These are phyloP conservation scores for Claviceps sp. DNA, from an alignment of 2,329 filamentous ascomycete species.

Conservation along the genomic window DNA sequence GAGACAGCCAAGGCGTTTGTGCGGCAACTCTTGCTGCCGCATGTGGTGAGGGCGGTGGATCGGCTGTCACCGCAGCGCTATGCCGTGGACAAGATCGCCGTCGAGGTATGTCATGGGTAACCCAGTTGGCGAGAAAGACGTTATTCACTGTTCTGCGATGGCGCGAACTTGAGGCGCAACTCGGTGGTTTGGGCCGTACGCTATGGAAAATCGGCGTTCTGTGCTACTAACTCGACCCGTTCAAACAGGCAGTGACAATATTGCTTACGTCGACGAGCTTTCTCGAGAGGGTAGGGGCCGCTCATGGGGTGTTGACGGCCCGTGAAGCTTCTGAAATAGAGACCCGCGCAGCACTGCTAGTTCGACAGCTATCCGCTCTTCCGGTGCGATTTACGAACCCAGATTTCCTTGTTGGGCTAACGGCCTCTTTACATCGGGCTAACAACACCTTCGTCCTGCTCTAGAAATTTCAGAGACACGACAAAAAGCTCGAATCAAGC, in stretches of 20 bases:
- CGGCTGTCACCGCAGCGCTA: conserved; percentile 10
- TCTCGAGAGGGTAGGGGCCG: conserved; percentile 12
- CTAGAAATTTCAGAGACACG: conserved; percentile 1
- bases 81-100: conserved; percentile 17
- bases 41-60: conserved; percentile 15
- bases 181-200: too few species aligned
- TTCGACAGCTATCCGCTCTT: conserved; percentile 10
- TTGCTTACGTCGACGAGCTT: conserved; percentile 14
- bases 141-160: neutral
- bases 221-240: neutral
- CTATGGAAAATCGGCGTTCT: too few species aligned
- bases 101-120: conserved; percentile 13
- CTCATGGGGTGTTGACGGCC: conserved; percentile 7
- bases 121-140: too few species aligned
- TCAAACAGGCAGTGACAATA: conserved; percentile 10
- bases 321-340: conserved; percentile 11
- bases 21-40: conserved; percentile 19
- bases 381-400: conserved; percentile 9
- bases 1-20: conserved; percentile 14
- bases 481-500: neutral
- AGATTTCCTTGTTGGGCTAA: neutral
- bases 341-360: conserved; percentile 8
- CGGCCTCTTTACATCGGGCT: neutral
- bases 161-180: too few species aligned
- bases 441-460: neutral